Evolutionary conservation across 495 filamentous ascomycete species (phyloP), one percentile per base, ranked within the genome.

Genomic region (Penicillium canariense): DNA sequence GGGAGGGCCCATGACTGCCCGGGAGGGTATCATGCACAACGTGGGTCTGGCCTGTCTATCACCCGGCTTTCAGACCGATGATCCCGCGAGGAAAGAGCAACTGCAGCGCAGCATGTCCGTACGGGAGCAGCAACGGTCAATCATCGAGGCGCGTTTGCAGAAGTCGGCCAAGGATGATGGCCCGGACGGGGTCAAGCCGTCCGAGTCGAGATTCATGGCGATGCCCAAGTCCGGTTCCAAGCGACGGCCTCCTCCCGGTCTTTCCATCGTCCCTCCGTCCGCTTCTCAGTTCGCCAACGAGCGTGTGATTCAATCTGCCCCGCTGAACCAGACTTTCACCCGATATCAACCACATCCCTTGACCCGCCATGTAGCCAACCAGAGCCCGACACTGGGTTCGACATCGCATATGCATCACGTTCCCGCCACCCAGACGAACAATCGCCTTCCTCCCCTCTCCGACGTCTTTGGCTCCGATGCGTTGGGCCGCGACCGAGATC

Each of bases 191-290:
- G 77, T 62, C 66, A 78, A 68, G 75, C 81, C 66, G 48, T 79
- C 70, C 17, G 78, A 81, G 42, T 72, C 65, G 27, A 77, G 63
- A 55, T 68, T 74, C 20, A 81, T 86, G 62, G 77, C 78, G 44
- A 73, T 81, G 32, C 79, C 83, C 35, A 92, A 87, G 67, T 86
- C 85, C 72, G 61, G 80, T 77, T 75, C 84, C 63, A 80, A 91
- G 81, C 81, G 92, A 81, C 74, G 84, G 60, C 87, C 91, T 32
- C 93, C 94, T 35, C 89, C 90, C 14, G 93, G 93, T 45, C 74
- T 98, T 46, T 94, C 91, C 48, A 98, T 98, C 56, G 88, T 93
- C n/a, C 90, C 94, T 14, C 94, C 94, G 0, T 90, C 92, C n/a
- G 91, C 95, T 57, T 84, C 92, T 50, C 90, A 95, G 42, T 98